These are phyloP conservation scores for Entrophospora sp. DNA, from an alignment of 192 early-diverging fungal genomes.

Conservation along the genomic window DNA sequence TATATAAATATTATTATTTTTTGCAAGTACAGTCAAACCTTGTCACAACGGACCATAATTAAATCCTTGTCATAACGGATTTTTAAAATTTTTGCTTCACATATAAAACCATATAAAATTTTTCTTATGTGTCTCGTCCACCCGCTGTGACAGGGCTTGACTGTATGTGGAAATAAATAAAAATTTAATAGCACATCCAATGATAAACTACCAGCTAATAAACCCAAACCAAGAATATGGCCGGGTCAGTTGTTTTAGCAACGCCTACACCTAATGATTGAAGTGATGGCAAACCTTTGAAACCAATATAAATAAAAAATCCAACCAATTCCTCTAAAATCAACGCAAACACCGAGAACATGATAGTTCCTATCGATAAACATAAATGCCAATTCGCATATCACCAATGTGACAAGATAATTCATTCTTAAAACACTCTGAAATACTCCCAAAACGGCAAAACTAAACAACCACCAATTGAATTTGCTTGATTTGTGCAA, in stretches of 20 bases:
- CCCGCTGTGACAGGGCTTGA: neutral
- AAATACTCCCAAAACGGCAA: constrained; percentile 21
- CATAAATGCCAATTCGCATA: constrained; percentile 28
- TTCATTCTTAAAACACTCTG: constrained; percentile 41
- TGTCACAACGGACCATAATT: too few species aligned
- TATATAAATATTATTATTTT: neutral
- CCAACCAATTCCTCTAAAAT: constrained; percentile 25
- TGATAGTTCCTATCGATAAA: too few species aligned
- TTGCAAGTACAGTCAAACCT: too few species aligned
- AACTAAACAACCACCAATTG: constrained; percentile 14
- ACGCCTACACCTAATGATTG: constrained; percentile 31
- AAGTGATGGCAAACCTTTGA: constrained; percentile 35
- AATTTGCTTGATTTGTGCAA: constrained; percentile 36
- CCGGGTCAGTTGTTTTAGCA: constrained; percentile 26
- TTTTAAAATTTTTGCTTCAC: too few species aligned
- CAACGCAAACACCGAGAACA: too few species aligned
- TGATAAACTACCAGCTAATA: constrained; percentile 33
- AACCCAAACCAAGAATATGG: constrained; percentile 30
- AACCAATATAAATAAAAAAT: constrained; percentile 28
- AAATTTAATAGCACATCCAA: constrained; percentile 35
- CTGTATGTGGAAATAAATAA: neutral
- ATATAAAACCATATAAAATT: too few species aligned
- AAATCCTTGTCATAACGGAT: too few species aligned
- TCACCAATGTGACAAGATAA: constrained; percentile 41
- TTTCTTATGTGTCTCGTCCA: too few species aligned